Conservation (phyloP, 2,329 filamentous ascomycete species). For the Penicillium sumatraense region DNA sequence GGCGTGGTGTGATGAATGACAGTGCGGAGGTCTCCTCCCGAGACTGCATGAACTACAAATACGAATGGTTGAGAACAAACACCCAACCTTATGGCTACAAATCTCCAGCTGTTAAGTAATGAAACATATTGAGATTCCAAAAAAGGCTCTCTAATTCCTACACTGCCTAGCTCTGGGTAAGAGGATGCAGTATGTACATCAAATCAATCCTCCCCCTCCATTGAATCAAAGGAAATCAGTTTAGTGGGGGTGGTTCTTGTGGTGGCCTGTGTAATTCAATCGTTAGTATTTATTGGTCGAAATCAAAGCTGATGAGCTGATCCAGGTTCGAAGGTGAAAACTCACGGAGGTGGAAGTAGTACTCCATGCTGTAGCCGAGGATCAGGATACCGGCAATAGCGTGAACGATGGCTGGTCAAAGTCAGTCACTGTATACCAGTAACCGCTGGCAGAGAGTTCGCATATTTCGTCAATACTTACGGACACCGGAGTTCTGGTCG, state of each 20-base stretch:
- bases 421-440: conserved; percentile 8
- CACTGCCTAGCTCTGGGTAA: conserved; percentile 36
- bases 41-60: not conserved
- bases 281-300: not conserved
- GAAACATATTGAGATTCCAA: conserved; percentile 27
- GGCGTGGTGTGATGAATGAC: not conserved
- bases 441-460: no score
- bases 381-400: conserved; percentile 76
- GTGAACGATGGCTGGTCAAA: conserved; percentile 78
- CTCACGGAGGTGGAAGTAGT: conserved; percentile 99
- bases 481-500: conserved; percentile 88
- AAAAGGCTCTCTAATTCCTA: conserved; percentile 30
- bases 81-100: not conserved
- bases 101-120: conserved; percentile 10
- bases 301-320: not conserved
- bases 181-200: conserved; percentile 47
- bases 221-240: conserved; percentile 24
- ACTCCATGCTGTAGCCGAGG: conserved; percentile 94
- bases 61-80: no score
- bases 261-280: conserved; percentile 72
- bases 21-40: conserved; percentile 3
- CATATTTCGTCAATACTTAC: conserved; percentile 62
- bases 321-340: conserved; percentile 28
- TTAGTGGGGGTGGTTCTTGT: conserved; percentile 99
- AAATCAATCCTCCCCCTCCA: conserved; percentile 28